These are phyloP conservation scores for Hydnomerulius pinastri DNA, from an alignment of 768 basidiomycete species.

Conservation along the genomic window DNA sequence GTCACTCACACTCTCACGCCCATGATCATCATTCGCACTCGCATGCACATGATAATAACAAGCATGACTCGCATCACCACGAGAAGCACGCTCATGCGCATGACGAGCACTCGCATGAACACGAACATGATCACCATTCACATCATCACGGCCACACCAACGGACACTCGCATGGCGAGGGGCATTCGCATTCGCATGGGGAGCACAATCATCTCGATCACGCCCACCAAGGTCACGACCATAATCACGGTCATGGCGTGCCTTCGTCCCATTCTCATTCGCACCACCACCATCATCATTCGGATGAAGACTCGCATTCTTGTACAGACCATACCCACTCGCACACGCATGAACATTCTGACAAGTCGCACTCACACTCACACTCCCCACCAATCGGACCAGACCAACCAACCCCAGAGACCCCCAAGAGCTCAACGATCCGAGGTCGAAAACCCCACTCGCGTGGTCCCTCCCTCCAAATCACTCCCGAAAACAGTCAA, in stretches of 20 bases:
- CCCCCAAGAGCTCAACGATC: constrained; percentile 16
- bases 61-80: too few relatives aligned
- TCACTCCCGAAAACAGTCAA: constrained; percentile 28
- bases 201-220: constrained; percentile 13
- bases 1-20: not conserved
- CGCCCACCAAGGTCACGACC: constrained; percentile 10
- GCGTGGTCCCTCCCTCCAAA: constrained; percentile 42
- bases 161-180: constrained; percentile 25
- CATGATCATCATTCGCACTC: constrained; percentile 53
- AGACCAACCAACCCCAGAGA: constrained; percentile 9
- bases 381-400: constrained; percentile 11
- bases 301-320: constrained; percentile 23
- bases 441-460: constrained; percentile 39
- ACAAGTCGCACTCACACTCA: constrained; percentile 18
- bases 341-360: constrained; percentile 32
- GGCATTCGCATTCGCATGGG: constrained; percentile 12
- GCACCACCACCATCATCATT: constrained; percentile 26
- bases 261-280: constrained; percentile 29
- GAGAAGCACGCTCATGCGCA: constrained; percentile 39
- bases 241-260: constrained; percentile 15
- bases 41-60: constrained; percentile 42
- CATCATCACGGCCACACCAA: constrained; percentile 22
- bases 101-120: constrained; percentile 33
- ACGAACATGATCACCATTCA: constrained; percentile 33
- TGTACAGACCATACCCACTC: constrained; percentile 19